Base-by-base conservation (phyloP, 176 grass and related monocot genomes). In the Echinochloa phyllopogon region DNA sequence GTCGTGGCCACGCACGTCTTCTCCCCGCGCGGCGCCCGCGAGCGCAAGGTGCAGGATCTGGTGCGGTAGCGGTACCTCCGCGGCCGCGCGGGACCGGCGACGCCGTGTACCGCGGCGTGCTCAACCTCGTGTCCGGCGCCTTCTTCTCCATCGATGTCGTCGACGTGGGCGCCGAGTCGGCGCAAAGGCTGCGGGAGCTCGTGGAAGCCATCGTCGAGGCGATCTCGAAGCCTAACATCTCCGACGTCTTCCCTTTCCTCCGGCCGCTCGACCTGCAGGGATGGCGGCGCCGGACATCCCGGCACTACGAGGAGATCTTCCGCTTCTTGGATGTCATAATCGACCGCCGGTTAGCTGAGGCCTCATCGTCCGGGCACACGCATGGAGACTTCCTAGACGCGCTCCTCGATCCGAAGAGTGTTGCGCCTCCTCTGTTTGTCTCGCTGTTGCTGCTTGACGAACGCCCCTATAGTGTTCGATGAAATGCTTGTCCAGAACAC, bases 261-360 rank as follows among this genome's bases (percentile, higher is more conserved):
- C 45, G 76, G 5, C 10, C 15, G 39, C 27, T 90, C 6, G 91
- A 93, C 49, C 12, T 90, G 16, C 88, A 93, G 41, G 84, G 91
- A 0, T 13, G 51, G 44, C 80, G 91, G 0, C 71, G 76, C 11
- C 11, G 1, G 5, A 56, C 18, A 5, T 64, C 50, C 0, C 2
- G 6, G 1, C 70, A 58, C 21, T 0, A 65, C 0, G 15, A 8
- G 25, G 20, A 15, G 40, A 18, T 65, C 33, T 78, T 72, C 20
- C 3, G 37, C 2, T 18, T 77, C 23, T 74, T 90, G 49, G 80
- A 90, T 11, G 84, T 0, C 48, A 16, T 93, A 13, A 36, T 87
- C 0, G 76, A 90, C 6, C 0, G n/a, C 16, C 37, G 84, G 3
- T 41, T 85, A 33, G 37, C 42, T 3, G 20, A 50, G 7, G 14